Evolutionary conservation across 2,329 filamentous ascomycete genomes (phyloP).

Genomic region (Huntiella abstrusa): DNA sequence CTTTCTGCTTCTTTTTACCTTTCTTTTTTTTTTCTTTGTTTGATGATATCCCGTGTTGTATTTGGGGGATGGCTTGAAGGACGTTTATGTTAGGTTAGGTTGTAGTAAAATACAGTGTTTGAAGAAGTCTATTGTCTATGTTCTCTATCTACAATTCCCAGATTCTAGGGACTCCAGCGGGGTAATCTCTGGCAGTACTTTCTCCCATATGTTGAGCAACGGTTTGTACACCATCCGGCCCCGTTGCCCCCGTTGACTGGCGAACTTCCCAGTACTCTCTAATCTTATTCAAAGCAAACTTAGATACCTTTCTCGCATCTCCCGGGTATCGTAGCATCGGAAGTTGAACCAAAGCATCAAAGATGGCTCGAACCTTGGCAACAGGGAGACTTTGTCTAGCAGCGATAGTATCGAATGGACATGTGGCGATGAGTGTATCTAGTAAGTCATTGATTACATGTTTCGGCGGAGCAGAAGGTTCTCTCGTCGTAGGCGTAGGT

Average conservation of each 20-base stretch:
- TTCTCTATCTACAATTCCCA: not conserved
- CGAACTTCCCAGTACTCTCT: constrained; percentile 25
- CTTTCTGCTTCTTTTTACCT: too few species aligned
- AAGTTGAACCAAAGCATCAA: constrained; percentile 28
- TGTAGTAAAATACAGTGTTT: not conserved
- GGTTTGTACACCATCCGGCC: not conserved
- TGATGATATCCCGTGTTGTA: too few species aligned
- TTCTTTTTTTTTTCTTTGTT: too few species aligned
- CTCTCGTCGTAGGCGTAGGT: not conserved
- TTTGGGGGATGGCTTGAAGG: too few species aligned
- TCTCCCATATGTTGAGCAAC: constrained; percentile 8
- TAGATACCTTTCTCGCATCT: constrained; percentile 21
- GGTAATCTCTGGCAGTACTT: constrained; percentile 9
- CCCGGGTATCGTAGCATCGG: constrained; percentile 28
- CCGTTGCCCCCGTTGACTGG: constrained; percentile 16
- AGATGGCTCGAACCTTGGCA: constrained; percentile 27
- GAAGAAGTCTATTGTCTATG: not conserved
- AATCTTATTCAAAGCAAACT: constrained; percentile 22
- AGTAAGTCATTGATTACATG: constrained; percentile 29
- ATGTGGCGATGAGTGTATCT: constrained; percentile 26
- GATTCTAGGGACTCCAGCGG: constrained; percentile 7
- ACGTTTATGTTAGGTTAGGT: too few species aligned
- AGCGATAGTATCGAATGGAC: constrained; percentile 28
- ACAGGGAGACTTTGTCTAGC: constrained; percentile 24
- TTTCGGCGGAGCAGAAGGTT: constrained; percentile 13